Percentiles rank a stretch among this genome's conserved stretches.
Evolutionary conservation across 257 asterid species (phyloP).

Genomic region (Solanum chiquidenum): DNA sequence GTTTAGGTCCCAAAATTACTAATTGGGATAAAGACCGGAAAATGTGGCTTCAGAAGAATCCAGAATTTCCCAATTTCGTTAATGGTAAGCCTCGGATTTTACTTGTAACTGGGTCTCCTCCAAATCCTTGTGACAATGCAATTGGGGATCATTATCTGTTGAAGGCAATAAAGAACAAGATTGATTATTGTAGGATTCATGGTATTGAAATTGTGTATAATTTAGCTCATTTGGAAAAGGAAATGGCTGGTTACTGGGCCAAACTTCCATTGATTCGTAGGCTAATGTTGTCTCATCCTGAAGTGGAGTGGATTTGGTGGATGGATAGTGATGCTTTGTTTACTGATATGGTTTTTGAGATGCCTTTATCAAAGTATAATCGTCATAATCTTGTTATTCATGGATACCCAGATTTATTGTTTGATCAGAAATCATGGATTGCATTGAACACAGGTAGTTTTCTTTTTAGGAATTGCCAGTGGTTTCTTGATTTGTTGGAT

Average conservation of each 20-base stretch:
- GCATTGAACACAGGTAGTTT: conserved; percentile 88
- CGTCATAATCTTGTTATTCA: conserved; percentile 63
- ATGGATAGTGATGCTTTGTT: conserved; percentile 93
- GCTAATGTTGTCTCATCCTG: conserved; percentile 88
- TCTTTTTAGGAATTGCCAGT: conserved; percentile 72
- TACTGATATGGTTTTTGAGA: conserved; percentile 74
- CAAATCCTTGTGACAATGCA: conserved; percentile 73
- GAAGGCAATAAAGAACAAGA: conserved; percentile 66
- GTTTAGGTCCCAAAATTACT: conserved; percentile 51
- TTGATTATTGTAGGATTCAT: conserved; percentile 88
- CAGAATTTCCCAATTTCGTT: conserved; percentile 38
- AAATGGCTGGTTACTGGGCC: conserved; percentile 81
- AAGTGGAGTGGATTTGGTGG: conserved; percentile 98
- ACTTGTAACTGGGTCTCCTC: conserved; percentile 81
- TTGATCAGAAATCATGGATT: conserved; percentile 82
- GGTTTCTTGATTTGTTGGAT: conserved; percentile 92
- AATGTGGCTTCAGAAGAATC: conserved; percentile 60
- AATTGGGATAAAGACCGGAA: conserved; percentile 66
- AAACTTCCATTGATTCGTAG: conserved; percentile 76
- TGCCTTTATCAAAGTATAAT: conserved; percentile 51
- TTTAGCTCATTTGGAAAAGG: conserved; percentile 85
- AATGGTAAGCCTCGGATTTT: conserved; percentile 64
- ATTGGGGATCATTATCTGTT: conserved; percentile 90
- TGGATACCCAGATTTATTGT: conserved; percentile 66
- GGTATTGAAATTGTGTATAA: conserved; percentile 91